A percentile compares a stretch with the other conserved stretches of the same genome.
Conservation (phyloP, 2,329 filamentous ascomycete genomes). For the Colletotrichum sp. region DNA sequence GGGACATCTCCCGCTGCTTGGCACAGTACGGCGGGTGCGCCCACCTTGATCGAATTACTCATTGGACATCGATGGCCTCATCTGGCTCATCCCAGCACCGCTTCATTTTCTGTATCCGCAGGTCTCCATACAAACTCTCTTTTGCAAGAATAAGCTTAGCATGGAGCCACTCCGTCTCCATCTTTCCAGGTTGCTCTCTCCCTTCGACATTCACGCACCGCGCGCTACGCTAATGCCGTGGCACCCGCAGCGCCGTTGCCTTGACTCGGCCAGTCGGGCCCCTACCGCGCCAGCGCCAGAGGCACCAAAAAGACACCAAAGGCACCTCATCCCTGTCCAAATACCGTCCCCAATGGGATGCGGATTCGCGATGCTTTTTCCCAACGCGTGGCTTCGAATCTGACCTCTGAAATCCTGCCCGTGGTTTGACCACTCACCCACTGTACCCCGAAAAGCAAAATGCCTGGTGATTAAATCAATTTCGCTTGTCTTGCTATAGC, state of each 20-base stretch:
- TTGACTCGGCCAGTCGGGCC: constrained; percentile 6
- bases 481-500: neutral
- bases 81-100: neutral
- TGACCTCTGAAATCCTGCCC: neutral
- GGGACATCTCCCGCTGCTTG: neutral
- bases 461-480: neutral
- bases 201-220: neutral
- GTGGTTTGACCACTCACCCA: neutral
- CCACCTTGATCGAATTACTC: neutral
- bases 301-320: neutral
- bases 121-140: neutral
- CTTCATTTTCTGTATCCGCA: neutral
- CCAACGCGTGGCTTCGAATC: neutral
- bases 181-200: neutral
- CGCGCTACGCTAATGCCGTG: constrained; percentile 6
- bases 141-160: neutral
- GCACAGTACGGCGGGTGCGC: neutral
- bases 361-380: neutral
- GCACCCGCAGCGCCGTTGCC: constrained; percentile 7
- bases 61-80: neutral
- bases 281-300: neutral
- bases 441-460: neutral
- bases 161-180: neutral
- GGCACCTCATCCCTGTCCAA: neutral
- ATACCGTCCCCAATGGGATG: neutral